These are phyloP conservation scores for Cladosporium austrohemisphaericum DNA, from an alignment of 2,329 filamentous ascomycete genomes.

Conservation along the genomic window DNA sequence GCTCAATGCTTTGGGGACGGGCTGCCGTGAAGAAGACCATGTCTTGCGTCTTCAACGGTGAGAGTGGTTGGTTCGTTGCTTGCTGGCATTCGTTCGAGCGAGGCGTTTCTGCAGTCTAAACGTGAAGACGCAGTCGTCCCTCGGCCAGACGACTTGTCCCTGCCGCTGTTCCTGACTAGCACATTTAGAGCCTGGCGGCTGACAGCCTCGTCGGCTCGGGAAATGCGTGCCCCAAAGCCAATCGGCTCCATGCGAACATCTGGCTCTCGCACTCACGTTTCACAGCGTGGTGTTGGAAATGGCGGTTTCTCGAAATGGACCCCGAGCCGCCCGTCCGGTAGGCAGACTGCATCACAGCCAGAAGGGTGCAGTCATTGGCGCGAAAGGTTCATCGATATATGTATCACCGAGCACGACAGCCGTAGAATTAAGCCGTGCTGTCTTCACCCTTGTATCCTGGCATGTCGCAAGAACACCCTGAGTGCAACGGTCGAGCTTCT, in stretches of 20 bases:
- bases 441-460: not conserved
- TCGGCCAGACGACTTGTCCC: constrained; percentile 1
- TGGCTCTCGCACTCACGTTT: not conserved
- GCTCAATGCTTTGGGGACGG: not conserved
- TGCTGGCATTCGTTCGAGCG: not conserved
- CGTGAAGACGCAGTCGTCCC: constrained; percentile 8
- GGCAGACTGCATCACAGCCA: not conserved
- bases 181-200: not conserved
- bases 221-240: constrained; percentile 3
- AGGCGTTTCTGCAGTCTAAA: constrained; percentile 11
- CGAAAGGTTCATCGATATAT: not conserved
- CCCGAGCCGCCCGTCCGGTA: not conserved
- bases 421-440: not conserved
- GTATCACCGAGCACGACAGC: not conserved
- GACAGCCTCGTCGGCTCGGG: not conserved
- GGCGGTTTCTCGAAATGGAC: not conserved
- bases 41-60: constrained; percentile 7
- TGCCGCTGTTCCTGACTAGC: constrained; percentile 16
- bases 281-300: not conserved
- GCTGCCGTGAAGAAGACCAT: constrained; percentile 9
- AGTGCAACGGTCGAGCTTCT: too few relatives aligned
- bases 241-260: not conserved
- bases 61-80: not conserved
- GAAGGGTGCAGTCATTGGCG: too few relatives aligned
- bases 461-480: too few relatives aligned